Evolutionary conservation across 371 early-diverging fungal species (phyloP), one percentile per base, ranked within the genome.

Genomic region (Mortierella sp.): DNA sequence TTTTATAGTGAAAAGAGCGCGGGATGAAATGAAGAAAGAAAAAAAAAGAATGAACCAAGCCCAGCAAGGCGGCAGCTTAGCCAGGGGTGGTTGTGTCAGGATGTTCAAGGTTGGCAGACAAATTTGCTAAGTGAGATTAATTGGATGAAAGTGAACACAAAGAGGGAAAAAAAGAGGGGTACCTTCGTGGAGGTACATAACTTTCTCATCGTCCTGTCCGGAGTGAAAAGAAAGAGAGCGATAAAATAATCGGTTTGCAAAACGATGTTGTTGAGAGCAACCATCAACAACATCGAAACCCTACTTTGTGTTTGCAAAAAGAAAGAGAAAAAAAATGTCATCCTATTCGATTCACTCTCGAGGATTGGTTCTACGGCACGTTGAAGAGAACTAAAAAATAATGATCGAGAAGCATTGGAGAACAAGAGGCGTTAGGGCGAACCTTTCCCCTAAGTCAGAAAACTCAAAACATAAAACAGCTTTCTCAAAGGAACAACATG

Each of bases 241-340:
- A 68, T 68, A 68, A 68, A 68, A 68, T 68, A 42, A 68, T 68
- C 42, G 44, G 24, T 24, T 68, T 8, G n/a, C n/a, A 38, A 38
- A 68, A 24, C 38, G 34, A 24, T 24, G 8, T 68, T 2, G 5
- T 24, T 42, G 42, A 68, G 68, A 68, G 68, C 68, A 42, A 11
- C 24, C 7, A 38, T 10, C 19, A 24, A 16, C 34, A 38, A 21
- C 24, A 68, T 16, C 19, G 3, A 58, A n/a, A 63, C 65, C 21
- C 38, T 63, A 63, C 38, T 34, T 31, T 60, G 31, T 52, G 52
- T 60, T 60, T 24, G 24, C 7, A 28, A 58, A 9, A 31, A 58
- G n/a, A n/a, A 14, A 11, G 11, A 7, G 4, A 14, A 31, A 21
- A 11, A 26, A 57, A 57, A 11, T 26, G 14, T 50, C 50, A 14